Conservation (phyloP, 495 filamentous ascomycete species). For the Trichoderma gamsii region DNA sequence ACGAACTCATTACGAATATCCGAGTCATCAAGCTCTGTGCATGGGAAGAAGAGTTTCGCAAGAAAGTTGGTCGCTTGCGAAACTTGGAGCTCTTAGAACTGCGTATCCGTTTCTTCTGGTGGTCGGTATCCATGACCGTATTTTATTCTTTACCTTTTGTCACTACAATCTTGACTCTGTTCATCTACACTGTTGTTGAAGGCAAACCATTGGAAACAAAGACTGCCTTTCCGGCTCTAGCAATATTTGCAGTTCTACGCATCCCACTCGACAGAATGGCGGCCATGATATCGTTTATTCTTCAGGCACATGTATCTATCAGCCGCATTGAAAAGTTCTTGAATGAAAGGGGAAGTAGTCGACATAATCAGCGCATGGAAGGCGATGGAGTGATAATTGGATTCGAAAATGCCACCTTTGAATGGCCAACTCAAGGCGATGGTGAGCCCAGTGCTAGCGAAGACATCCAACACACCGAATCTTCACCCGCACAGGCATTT, state of each 20-base stretch:
- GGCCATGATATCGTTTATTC: background rate
- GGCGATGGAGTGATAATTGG: slow-evolving; percentile 63
- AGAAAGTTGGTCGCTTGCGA: background rate
- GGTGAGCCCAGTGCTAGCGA: slow-evolving; percentile 43
- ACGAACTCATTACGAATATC: background rate
- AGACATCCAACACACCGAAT: background rate
- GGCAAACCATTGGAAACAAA: background rate
- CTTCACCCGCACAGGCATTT: slow-evolving; percentile 54
- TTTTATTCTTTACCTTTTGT: background rate
- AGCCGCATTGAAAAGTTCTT: slow-evolving; percentile 95
- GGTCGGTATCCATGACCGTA: background rate
- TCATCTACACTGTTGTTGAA: background rate
- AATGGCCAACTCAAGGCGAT: slow-evolving; percentile 71
- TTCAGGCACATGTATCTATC: slow-evolving; percentile 87
- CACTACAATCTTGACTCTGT: background rate
- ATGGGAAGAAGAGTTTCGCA: background rate
- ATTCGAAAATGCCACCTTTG: slow-evolving; percentile 74
- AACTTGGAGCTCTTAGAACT: background rate
- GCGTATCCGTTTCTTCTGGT: background rate
- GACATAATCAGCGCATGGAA: slow-evolving; percentile 75
- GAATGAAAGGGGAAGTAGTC: slow-evolving; percentile 89
- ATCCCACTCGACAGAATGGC: background rate
- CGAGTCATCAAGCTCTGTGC: background rate
- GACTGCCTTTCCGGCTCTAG: background rate
- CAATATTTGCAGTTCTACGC: background rate